Conservation (phyloP, 108 stramenopile genomes). For the Nitzschia putrida region DNA sequence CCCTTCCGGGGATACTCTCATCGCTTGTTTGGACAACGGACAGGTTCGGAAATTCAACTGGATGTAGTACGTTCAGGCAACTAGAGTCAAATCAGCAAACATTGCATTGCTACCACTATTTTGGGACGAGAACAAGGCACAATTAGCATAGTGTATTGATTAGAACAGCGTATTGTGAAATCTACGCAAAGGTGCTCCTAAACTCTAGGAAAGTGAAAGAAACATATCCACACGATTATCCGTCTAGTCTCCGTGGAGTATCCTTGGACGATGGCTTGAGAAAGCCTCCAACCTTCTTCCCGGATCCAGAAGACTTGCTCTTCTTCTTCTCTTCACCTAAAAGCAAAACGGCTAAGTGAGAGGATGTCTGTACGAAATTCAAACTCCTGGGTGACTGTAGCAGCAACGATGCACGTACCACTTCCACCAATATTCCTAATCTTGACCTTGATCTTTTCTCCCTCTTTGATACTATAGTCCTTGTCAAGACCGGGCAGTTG, state of each 20-base stretch:
- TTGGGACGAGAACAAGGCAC: too few relatives aligned
- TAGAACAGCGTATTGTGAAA: too few relatives aligned
- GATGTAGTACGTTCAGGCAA: neutral
- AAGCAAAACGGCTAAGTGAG: neutral
- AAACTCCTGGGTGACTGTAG: neutral
- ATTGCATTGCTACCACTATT: too few relatives aligned
- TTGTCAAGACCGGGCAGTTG: conserved; percentile 42
- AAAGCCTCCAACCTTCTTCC: conserved; percentile 42
- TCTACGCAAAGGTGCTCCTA: too few relatives aligned
- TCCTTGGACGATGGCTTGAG: conserved; percentile 75
- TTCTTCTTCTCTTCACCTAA: conserved; percentile 21
- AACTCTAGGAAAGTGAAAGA: too few relatives aligned
- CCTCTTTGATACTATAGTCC: conserved; percentile 92
- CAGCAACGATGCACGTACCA: conserved; percentile 16
- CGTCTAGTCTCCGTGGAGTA: conserved; percentile 56
- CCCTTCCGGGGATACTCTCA: conserved; percentile 48
- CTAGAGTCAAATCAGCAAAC: too few relatives aligned
- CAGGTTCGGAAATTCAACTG: conserved; percentile 62
- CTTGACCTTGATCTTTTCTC: conserved; percentile 51
- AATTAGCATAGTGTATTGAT: too few relatives aligned
- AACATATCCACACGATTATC: neutral
- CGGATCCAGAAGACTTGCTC: conserved; percentile 10
- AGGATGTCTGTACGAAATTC: neutral
- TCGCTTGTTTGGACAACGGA: conserved; percentile 59
- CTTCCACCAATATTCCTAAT: conserved; percentile 37